A percentile compares a stretch with the other conserved stretches of the same genome.
These are phyloP conservation scores for Hygrophorus russula DNA, from an alignment of 768 basidiomycete genomes.

Conservation along the genomic window DNA sequence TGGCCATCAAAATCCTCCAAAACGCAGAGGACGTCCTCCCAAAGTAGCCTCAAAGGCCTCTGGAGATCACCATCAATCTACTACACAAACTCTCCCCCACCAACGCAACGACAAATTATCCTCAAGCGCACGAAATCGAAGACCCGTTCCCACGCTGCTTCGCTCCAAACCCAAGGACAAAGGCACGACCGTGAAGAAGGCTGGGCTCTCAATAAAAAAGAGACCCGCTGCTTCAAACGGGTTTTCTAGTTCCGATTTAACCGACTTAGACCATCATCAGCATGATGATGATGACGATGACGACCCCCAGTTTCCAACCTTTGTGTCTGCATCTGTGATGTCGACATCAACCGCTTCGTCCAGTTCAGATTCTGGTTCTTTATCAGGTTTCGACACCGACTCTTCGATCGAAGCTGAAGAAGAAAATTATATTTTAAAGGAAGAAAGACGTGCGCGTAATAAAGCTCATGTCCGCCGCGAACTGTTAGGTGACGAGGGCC, in stretches of 20 bases:
- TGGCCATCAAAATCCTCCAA: conserved; percentile 18
- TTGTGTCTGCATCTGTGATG: conserved; percentile 52
- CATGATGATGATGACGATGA: conserved; percentile 22
- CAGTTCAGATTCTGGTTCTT: conserved; percentile 27
- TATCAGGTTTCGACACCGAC: conserved; percentile 39
- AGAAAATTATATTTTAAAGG: conserved; percentile 43
- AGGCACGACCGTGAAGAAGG: conserved; percentile 18
- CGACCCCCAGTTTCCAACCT: conserved; percentile 47
- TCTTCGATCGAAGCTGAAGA: conserved; percentile 52
- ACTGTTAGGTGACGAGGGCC: conserved; percentile 40
- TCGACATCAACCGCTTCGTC: conserved; percentile 37
- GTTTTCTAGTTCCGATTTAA: conserved; percentile 23
- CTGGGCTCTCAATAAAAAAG: conserved; percentile 20
- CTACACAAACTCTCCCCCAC: conserved; percentile 5
- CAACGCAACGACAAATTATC: conserved; percentile 9
- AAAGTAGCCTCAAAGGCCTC: conserved; percentile 29
- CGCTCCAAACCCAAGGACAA: conserved; percentile 19
- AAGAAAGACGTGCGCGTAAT: conserved; percentile 26
- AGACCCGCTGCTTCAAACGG: conserved; percentile 20
- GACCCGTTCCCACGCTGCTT: conserved; percentile 12
- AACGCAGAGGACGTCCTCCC: conserved; percentile 46
- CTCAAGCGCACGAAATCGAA: conserved; percentile 12
- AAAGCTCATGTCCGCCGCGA: conserved; percentile 51
- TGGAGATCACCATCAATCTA: conserved; percentile 9
- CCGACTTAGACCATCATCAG: conserved; percentile 20